phyloP scores from a whole-genome alignment of 2,329 filamentous ascomycete species.

The Neoascochyta sp. region DNA sequence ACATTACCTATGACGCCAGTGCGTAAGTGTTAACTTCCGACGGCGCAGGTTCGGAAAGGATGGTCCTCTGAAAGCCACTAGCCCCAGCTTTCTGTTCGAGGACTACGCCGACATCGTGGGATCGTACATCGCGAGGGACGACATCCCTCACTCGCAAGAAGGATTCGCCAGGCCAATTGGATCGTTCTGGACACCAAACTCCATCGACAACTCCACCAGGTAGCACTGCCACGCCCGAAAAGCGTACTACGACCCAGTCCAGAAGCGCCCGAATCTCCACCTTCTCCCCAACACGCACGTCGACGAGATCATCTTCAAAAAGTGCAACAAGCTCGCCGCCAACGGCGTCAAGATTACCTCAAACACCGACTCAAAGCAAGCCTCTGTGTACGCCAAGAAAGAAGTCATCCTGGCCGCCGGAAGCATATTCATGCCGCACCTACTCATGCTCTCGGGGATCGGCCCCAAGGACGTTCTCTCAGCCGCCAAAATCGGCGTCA shows the following conservation, averaged over 20 bases:
- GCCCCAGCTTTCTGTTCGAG: conserved; percentile 12
- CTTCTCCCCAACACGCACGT: conserved; percentile 11
- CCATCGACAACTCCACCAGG: conserved; percentile 9
- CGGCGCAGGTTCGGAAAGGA: too few species aligned
- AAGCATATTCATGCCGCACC: conserved; percentile 55
- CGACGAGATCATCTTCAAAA: conserved; percentile 6
- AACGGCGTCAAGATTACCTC: conserved; percentile 11
- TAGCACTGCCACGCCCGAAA: conserved; percentile 7
- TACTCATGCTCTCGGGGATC: conserved; percentile 60
- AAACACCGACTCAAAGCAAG: conserved; percentile 1
- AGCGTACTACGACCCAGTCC: conserved; percentile 13
- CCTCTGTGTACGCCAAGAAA: conserved; percentile 6
- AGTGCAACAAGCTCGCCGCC: conserved; percentile 3
- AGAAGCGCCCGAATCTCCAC: conserved; percentile 2
- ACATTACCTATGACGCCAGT: conserved; percentile 12
- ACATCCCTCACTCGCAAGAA: conserved; percentile 6
- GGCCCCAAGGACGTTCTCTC: conserved; percentile 33
- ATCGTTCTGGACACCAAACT: conserved; percentile 21
- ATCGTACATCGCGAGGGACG: conserved; percentile 3
- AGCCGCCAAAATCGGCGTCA: conserved; percentile 5
- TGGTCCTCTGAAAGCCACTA: conserved; percentile 12
- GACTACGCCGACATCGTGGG: conserved; percentile 9
- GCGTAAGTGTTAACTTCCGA: too few species aligned
- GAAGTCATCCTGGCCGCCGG: conserved; percentile 59
- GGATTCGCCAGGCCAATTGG: conserved; percentile 13